Conservation (phyloP, 208 protist species). For the Blechomonas ayalai region DNA sequence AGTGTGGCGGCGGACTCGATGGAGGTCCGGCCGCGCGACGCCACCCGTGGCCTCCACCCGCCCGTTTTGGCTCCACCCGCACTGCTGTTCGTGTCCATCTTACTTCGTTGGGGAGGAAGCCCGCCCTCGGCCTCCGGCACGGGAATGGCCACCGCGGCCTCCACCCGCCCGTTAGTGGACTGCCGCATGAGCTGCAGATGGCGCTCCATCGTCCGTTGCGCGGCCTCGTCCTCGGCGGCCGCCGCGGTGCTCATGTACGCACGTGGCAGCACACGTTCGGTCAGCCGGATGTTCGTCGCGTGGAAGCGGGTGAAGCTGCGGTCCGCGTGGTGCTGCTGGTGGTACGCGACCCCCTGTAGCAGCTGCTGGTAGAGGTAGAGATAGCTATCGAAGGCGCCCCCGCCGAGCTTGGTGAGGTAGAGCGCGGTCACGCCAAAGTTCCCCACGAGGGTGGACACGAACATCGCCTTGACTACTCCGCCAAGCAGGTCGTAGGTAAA, state of each 20-base stretch:
- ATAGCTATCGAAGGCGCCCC: conserved; percentile 76
- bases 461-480: conserved; percentile 65
- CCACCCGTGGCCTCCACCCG: neutral
- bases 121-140: conserved; percentile 64
- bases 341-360: conserved; percentile 48
- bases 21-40: neutral
- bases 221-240: conserved; percentile 17
- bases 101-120: neutral
- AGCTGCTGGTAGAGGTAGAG: conserved; percentile 80
- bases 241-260: conserved; percentile 25
- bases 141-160: conserved; percentile 35
- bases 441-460: conserved; percentile 65
- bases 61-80: neutral
- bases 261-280: conserved; percentile 54
- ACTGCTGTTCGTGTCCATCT: neutral
- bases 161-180: conserved; percentile 55
- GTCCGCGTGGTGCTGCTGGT: conserved; percentile 19
- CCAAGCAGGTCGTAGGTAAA: conserved; percentile 79
- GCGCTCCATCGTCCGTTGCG: conserved; percentile 20
- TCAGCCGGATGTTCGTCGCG: conserved; percentile 57
- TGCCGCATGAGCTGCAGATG: conserved; percentile 52
- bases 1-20: neutral
- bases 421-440: conserved; percentile 73
- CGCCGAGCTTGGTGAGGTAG: conserved; percentile 68
- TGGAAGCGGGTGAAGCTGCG: conserved; percentile 43